Percentiles rank a stretch among this genome's conserved stretches.
Conservation (phyloP, 2,329 filamentous ascomycete species). For the Fusarium nanum region DNA sequence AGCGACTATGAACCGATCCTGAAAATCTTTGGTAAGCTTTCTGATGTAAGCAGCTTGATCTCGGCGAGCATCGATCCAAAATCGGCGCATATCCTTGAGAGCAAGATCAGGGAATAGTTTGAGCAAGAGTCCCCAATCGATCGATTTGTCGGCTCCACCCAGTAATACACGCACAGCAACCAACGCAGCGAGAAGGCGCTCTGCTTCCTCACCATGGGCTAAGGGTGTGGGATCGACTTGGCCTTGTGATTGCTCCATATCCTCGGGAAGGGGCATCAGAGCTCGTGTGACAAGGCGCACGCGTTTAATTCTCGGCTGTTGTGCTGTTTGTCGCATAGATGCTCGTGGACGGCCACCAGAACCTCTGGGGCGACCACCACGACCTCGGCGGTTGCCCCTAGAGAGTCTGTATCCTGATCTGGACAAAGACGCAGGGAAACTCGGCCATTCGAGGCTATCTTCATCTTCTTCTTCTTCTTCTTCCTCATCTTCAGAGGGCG, state of each 20-base stretch:
- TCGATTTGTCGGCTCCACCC: conserved; percentile 68
- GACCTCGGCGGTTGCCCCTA: conserved; percentile 4
- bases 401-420: not conserved
- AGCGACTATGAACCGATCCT: conserved; percentile 72
- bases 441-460: conserved; percentile 32
- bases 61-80: conserved; percentile 66
- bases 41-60: conserved; percentile 65
- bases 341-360: conserved; percentile 11
- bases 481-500: conserved; percentile 37
- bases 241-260: not conserved
- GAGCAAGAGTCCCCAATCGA: conserved; percentile 71
- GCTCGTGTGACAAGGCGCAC: conserved; percentile 47
- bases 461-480: conserved; percentile 40
- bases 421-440: conserved; percentile 2
- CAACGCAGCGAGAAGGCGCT: conserved; percentile 65
- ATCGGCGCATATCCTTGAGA: conserved; percentile 63
- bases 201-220: conserved; percentile 14
- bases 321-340: conserved; percentile 16
- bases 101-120: conserved; percentile 66
- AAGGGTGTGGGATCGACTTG: conserved; percentile 9
- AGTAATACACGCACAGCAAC: conserved; percentile 68
- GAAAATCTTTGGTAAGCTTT: conserved; percentile 69
- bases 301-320: conserved; percentile 43
- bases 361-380: conserved; percentile 4
- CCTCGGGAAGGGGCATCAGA: conserved; percentile 45